Conservation (phyloP, 2,329 filamentous ascomycete species). For the Apiospora malaysiana region DNA sequence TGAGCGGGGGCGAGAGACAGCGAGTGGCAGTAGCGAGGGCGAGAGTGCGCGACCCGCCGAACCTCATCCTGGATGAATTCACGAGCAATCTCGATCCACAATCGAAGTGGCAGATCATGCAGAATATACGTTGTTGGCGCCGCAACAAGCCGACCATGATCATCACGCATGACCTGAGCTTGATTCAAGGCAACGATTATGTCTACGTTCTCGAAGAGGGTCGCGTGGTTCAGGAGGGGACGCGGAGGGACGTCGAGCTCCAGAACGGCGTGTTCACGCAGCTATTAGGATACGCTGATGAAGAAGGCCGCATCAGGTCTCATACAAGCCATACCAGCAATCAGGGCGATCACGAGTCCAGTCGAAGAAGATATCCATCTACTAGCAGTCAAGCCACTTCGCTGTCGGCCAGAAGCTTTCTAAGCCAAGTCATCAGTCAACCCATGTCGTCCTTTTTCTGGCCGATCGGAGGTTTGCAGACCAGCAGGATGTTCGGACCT, state of each 20-base stretch:
- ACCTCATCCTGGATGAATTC: slow-evolving; percentile 87
- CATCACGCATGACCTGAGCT: slow-evolving; percentile 86
- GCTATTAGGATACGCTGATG: not conserved
- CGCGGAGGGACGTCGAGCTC: slow-evolving; percentile 58
- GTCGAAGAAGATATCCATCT: slow-evolving; percentile 38
- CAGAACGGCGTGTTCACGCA: slow-evolving; percentile 52
- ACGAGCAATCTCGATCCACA: slow-evolving; percentile 85
- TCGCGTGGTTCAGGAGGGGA: slow-evolving; percentile 71
- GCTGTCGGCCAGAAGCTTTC: not conserved
- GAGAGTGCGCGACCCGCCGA: slow-evolving; percentile 74
- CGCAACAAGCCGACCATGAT: slow-evolving; percentile 85
- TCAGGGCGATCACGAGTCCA: slow-evolving; percentile 16
- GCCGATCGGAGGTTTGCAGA: not conserved
- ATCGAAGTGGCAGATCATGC: slow-evolving; percentile 72
- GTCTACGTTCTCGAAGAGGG: slow-evolving; percentile 81
- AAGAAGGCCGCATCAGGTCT: not conserved
- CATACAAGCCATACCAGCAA: not conserved
- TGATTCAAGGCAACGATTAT: slow-evolving; percentile 75
- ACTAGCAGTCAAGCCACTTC: not conserved
- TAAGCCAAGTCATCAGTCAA: not conserved
- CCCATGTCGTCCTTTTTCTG: slow-evolving; percentile 8
- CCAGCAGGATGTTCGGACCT: not conserved
- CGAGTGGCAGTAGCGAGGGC: slow-evolving; percentile 82
- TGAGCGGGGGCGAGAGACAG: slow-evolving; percentile 88
- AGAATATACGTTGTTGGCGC: slow-evolving; percentile 79